Conservation (phyloP, 1,284 basidiomycete species). For the Ustilago trichophora region DNA sequence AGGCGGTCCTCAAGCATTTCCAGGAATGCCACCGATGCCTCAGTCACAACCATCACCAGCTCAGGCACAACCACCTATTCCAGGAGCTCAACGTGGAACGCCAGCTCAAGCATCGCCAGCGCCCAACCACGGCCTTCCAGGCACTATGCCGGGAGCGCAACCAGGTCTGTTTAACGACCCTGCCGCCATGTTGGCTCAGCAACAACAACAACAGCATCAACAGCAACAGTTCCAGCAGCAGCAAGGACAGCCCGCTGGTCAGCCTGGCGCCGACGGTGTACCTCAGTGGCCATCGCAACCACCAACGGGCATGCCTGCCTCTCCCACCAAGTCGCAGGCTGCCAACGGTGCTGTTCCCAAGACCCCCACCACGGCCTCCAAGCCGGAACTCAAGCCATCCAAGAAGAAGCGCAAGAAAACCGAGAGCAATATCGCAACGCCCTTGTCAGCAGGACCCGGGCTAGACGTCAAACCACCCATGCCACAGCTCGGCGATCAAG, state of each 20-base stretch:
- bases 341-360: constrained; percentile 18
- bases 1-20: constrained; percentile 8
- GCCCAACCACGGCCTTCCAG: constrained; percentile 23
- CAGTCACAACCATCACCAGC: constrained; percentile 14
- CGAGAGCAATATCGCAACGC: constrained; percentile 17
- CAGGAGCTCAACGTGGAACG: constrained; percentile 6
- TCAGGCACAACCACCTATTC: constrained; percentile 3
- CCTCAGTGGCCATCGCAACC: constrained; percentile 39
- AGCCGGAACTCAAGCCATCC: constrained; percentile 27
- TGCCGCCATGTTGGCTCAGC: constrained; percentile 23
- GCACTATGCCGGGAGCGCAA: constrained; percentile 22
- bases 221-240: constrained; percentile 1
- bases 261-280: constrained; percentile 18
- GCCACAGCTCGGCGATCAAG: constrained; percentile 17
- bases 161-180: constrained; percentile 23
- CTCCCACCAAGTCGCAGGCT: constrained; percentile 26
- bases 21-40: constrained; percentile 18
- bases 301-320: constrained; percentile 18
- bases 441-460: constrained; percentile 5
- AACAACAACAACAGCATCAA: constrained; percentile 22
- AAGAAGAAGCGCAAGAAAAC: constrained; percentile 51
- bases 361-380: constrained; percentile 17
- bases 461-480: constrained; percentile 34
- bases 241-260: constrained; percentile 10
- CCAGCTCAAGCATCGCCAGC: constrained; percentile 27